Evolutionary conservation across 225 moss, liverwort and hornwort species (phyloP), one percentile per base, ranked within the genome.

Genomic region (Pseudoscleropodium purum): DNA sequence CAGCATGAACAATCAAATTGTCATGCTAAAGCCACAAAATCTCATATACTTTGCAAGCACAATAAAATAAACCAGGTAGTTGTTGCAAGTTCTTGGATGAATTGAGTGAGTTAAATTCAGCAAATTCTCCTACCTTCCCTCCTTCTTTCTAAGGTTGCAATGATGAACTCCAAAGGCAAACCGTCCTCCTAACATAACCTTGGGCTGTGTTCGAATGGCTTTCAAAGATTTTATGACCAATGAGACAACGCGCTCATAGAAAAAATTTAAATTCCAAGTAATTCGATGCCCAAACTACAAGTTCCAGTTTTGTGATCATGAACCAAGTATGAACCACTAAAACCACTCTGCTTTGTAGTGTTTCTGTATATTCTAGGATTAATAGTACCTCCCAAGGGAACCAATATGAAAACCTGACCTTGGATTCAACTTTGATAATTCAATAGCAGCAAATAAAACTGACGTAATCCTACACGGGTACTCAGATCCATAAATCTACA

Each of bases 11-110:
- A 47, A 47, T 47, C 47, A 47, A 47, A 47, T 47, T 47, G 47
- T 47, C 47, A 47, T 47, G 47, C 47, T 47, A 47, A 10, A 45
- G 45, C 2, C 47, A 47, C 47, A 47, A 47, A 47, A 47, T 13
- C 51, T 51, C 51, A 51, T 51, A 51, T 87, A 95, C 96, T 81
- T 91, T 96, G 76, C 86, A 54, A 54, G 54, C 54, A 18, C 54
- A 54, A 54, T 54, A 14, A 54, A 54, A 2, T 18, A 54, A 14
- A 15, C 18, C 18, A 18, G 6, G 54, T 75, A 96, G 93, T 68
- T 89, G 91, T 64, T 96, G 96, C 85, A 96, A 92, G 77, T 95
- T 92, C 92, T 96, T 94, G 41, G 94, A 96, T 30, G 62, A 81
- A 10, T 43, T 81, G 43, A 81, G 39, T 73, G 96, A 88, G 41